Percentiles rank a stretch among this genome's conserved stretches.
Evolutionary conservation across 2,329 filamentous ascomycete genomes (phyloP).

Genomic region (Biscogniauxia marginata): DNA sequence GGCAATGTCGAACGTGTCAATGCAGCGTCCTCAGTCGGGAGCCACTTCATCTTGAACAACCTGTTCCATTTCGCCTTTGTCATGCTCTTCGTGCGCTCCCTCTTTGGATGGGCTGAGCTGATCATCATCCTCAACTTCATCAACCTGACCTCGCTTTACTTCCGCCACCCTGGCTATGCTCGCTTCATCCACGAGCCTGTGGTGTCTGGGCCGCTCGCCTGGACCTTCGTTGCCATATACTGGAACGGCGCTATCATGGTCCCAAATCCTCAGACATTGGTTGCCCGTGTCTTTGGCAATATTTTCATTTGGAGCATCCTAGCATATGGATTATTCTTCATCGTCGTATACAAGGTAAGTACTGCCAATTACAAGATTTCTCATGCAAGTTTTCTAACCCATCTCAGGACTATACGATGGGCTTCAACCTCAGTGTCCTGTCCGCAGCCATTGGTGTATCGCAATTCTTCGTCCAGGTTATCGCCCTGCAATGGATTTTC

Average conservation of each 20-base stretch:
- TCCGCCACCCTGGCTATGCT: conserved; percentile 71
- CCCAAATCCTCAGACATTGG: conserved; percentile 61
- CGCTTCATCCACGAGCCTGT: conserved; percentile 74
- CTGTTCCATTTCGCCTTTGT: conserved; percentile 79
- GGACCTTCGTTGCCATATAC: conserved; percentile 83
- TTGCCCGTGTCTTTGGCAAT: conserved; percentile 80
- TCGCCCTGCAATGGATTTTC: conserved; percentile 91
- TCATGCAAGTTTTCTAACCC: conserved; percentile 6
- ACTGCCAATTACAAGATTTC: conserved; percentile 6
- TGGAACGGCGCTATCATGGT: conserved; percentile 86
- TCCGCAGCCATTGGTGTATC: conserved; percentile 72
- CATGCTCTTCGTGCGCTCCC: conserved; percentile 74
- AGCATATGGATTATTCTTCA: conserved; percentile 73
- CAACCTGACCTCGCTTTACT: conserved; percentile 77
- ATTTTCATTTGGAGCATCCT: conserved; percentile 85
- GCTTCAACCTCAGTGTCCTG: conserved; percentile 73
- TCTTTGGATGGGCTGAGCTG: conserved; percentile 74
- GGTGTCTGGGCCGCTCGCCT: conserved; percentile 76
- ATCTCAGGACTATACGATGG: conserved; percentile 68
- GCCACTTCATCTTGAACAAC: conserved; percentile 85
- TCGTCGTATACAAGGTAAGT: conserved; percentile 67
- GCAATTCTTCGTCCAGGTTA: conserved; percentile 69
- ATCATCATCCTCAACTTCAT: conserved; percentile 78
- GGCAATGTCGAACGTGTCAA: conserved; percentile 60
- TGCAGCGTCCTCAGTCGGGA: conserved; percentile 72